Conservation (phyloP, 2,329 filamentous ascomycete genomes). For the Shiraia bambusicola region DNA sequence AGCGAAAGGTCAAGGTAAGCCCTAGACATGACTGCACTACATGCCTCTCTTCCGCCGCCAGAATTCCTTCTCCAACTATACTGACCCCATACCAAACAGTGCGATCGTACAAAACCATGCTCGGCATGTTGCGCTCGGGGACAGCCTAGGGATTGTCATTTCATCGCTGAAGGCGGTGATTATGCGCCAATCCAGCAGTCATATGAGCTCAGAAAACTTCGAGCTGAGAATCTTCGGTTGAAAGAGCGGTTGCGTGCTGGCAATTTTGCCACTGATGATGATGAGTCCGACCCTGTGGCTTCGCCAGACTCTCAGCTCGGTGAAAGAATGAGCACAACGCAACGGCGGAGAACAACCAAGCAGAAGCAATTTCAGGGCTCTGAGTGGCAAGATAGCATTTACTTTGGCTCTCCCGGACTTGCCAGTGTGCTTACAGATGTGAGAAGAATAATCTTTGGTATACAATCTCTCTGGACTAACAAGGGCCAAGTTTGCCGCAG, state of each 20-base stretch:
- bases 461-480: conserved; percentile 15
- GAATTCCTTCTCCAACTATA: background rate
- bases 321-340: conserved; percentile 21
- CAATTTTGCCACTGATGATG: conserved; percentile 41
- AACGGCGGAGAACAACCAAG: conserved; percentile 25
- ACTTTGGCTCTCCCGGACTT: conserved; percentile 54
- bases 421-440: conserved; percentile 52
- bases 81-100: conserved; percentile 31
- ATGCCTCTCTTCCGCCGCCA: no score
- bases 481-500: conserved; percentile 44
- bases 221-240: conserved; percentile 48
- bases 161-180: conserved; percentile 49
- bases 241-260: conserved; percentile 46
- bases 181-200: conserved; percentile 52
- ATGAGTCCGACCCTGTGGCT: conserved; percentile 32
- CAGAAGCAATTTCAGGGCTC: conserved; percentile 45
- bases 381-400: conserved; percentile 49
- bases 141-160: conserved; percentile 51
- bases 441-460: conserved; percentile 8
- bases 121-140: conserved; percentile 53
- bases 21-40: background rate
- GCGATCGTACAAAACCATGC: conserved; percentile 53
- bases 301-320: conserved; percentile 23
- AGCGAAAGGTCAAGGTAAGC: conserved; percentile 52
- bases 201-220: conserved; percentile 51